Evolutionary conservation across 1,139 yeast genomes (phyloP).

Genomic region (Yarrowia galli): DNA sequence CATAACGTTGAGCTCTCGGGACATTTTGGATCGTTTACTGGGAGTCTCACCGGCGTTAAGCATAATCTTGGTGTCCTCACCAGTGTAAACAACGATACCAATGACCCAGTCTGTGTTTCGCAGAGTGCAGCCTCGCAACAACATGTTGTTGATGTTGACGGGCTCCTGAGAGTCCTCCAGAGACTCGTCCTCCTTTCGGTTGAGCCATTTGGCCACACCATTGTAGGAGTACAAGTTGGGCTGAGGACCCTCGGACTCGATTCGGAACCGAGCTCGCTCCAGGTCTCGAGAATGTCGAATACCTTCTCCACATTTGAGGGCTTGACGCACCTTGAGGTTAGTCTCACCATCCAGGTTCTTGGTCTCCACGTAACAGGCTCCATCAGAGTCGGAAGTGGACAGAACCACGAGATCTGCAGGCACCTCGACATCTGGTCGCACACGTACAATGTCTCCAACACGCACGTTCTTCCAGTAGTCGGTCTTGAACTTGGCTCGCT

Average conservation of each 20-base stretch:
- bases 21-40: constrained; percentile 80
- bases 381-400: constrained; percentile 86
- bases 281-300: constrained; percentile 73
- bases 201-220: constrained; percentile 71
- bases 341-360: constrained; percentile 97
- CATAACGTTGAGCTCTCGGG: constrained; percentile 81
- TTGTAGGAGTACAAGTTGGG: constrained; percentile 79
- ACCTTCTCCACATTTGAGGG: constrained; percentile 70
- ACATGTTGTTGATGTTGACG: constrained; percentile 74
- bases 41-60: constrained; percentile 93
- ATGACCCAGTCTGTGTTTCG: constrained; percentile 95
- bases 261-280: constrained; percentile 73
- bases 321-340: constrained; percentile 79
- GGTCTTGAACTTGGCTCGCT: constrained; percentile 62
- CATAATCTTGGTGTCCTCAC: constrained; percentile 91
- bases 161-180: constrained; percentile 58
- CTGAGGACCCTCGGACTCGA: constrained; percentile 93
- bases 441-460: constrained; percentile 88
- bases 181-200: constrained; percentile 40
- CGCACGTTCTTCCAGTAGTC: constrained; percentile 85
- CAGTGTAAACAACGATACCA: constrained; percentile 90
- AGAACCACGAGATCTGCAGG: constrained; percentile 89
- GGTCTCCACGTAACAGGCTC: constrained; percentile 92
- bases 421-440: constrained; percentile 85
- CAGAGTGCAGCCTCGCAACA: constrained; percentile 87